Conservation (phyloP, 345 rosid genomes). For the Eucalyptus pumila region DNA sequence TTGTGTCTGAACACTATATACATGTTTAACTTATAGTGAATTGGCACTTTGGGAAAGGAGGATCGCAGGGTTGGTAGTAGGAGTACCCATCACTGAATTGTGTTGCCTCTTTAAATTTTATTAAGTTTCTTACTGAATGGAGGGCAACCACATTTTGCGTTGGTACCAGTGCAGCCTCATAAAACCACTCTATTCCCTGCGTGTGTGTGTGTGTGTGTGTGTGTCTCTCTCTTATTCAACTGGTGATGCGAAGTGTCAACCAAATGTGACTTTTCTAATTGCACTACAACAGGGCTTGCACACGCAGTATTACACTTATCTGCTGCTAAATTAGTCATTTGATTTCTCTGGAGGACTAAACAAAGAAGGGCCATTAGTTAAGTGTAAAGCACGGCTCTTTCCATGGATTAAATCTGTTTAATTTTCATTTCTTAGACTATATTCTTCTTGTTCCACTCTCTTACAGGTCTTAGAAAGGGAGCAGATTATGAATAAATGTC, state of each 20-base stretch:
- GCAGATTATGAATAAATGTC: constrained; percentile 45
- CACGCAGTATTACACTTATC: neutral
- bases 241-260: neutral
- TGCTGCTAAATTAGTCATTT: neutral
- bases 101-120: neutral
- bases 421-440: neutral
- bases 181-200: neutral
- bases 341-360: neutral
- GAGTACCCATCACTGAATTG: neutral
- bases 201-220: neutral
- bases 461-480: constrained; percentile 84
- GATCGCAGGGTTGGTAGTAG: neutral
- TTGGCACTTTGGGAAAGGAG: neutral
- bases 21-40: neutral
- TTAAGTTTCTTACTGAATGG: neutral
- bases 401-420: neutral
- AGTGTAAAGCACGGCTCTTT: neutral
- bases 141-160: neutral
- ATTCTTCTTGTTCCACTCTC: neutral
- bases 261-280: neutral
- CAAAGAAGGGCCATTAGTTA: neutral
- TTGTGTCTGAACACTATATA: neutral
- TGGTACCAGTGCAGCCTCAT: neutral
- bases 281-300: neutral
- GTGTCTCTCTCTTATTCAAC: neutral